Base-by-base conservation (phyloP, 225 moss, liverwort and hornwort genomes). In the Ulota crispa region DNA sequence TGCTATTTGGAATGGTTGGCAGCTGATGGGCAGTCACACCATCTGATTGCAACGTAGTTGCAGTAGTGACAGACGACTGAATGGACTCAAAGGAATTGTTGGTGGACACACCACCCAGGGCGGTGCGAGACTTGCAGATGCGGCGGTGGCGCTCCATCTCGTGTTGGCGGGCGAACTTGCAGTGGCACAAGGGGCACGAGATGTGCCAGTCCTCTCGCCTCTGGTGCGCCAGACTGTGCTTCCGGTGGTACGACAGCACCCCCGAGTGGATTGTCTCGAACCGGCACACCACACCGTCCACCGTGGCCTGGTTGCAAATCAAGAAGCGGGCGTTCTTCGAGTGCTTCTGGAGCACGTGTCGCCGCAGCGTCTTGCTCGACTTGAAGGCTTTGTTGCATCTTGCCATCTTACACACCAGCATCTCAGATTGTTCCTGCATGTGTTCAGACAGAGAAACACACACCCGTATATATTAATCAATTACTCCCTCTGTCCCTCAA, bases 81-180 rank as follows among this genome's bases (percentile, higher is more conserved):
- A 87, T 75, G 50, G 84, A 87, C 18, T 81, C 84, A 1, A 78
- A 63, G 56, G 87, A 83, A 5, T 78, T 65, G 19, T 77, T 81
- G 47, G 69, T 47, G 15, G 82, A 68, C 13, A 69, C 78, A 27
- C 4, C 32, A 32, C 53, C 64, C 0, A 50, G 81, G 8, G 91
- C 87, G 39, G 39, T 39, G 23, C 89, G 83, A 2, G 87, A 87
- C 52, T 89, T 91, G 21, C 91, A 91, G 21, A 91, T 89, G 2
- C 89, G 84, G 68, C 87, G 85, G n/a, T 91, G 91, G 7, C 91
- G 88, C 68, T 91, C 91, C 91, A 91, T 91, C 70, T 89, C 91
- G 43, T 91, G 91, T 78, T 87, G 91, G 11, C 91, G 72, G 13
- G 91, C 91, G 57, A 91, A 91, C 42, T 85, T 91, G 87, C 91